These are phyloP conservation scores for Phytophthora chlamydospora DNA, from an alignment of 352 stramenopile genomes.

Conservation along the genomic window DNA sequence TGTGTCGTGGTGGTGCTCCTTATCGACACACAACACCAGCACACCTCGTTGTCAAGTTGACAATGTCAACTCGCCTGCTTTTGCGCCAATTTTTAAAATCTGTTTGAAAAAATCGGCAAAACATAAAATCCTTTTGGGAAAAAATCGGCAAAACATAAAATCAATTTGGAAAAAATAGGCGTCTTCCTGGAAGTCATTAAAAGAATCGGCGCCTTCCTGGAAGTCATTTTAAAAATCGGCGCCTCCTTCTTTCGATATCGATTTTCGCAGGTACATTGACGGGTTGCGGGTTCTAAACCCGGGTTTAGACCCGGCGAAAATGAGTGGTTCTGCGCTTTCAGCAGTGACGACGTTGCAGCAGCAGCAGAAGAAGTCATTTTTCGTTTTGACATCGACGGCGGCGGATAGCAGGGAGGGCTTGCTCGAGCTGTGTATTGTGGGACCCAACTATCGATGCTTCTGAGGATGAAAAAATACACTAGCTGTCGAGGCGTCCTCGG, in stretches of 20 bases:
- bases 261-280: background rate
- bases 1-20: too few relatives aligned
- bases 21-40: too few relatives aligned
- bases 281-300: conserved; percentile 19
- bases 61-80: too few relatives aligned
- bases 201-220: too few relatives aligned
- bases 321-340: conserved; percentile 23
- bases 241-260: conserved; percentile 22
- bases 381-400: conserved; percentile 16
- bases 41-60: too few relatives aligned
- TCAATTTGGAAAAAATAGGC: too few relatives aligned
- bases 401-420: background rate
- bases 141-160: too few relatives aligned
- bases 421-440: background rate
- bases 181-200: too few relatives aligned
- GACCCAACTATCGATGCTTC: conserved; percentile 28
- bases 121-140: too few relatives aligned
- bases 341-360: background rate
- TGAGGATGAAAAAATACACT: conserved; percentile 82
- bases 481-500: conserved; percentile 42
- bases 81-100: too few relatives aligned
- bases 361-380: conserved; percentile 14
- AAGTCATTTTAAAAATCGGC: too few relatives aligned
- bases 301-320: conserved; percentile 17
- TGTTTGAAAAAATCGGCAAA: too few relatives aligned